Base-by-base conservation (phyloP, 805 yeast genomes). In the Yarrowia sp. region DNA sequence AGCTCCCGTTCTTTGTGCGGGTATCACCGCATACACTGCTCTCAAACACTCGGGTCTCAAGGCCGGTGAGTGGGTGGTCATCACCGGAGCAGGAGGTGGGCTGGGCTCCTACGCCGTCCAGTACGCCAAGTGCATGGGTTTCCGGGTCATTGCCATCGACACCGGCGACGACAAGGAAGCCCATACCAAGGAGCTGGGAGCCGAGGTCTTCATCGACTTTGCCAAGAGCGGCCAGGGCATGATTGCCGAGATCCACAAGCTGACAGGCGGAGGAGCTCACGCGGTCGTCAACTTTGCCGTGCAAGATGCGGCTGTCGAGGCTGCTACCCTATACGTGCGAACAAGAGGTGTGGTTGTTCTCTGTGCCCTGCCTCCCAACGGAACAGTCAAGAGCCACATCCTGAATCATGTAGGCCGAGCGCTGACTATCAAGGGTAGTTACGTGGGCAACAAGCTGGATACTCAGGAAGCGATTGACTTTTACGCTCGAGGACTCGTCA, bases 11-110 rank as follows among this genome's bases (percentile, higher is more conserved):
- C 85, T 91, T 76, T 91, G 97, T 82, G 97, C 97, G 38, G 97
- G 97, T 79, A 87, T 91, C 79, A 91, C 97, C 46, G 96, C 89
- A 69, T 91, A 91, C 88, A 90, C 90, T 83, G 97, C 96, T 50
- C 82, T 91, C 78, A 90, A 90, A 84, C 88, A 90, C 58, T 90
- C 96, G 68, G 85, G 85, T 69, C 82, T 88, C 76, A 78, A 74
- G 71, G 86, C 91, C 69, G 92, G 92, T 73, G 84, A 89, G 74
- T 88, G 91, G 91, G 88, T 89, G 70, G 89, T 89, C 72, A 80
- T 89, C 74, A 85, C 90, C 69, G 93, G 93, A 79, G 92, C 92
- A 66, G 91, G 88, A 75, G 91, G 92, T 77, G 92, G 92, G 72
- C 85, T 89, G 75, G 93, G 93, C 70, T 83, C 91, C 68, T 80